Base-by-base conservation (phyloP, 805 yeast genomes). In the Kluyveromyces aestuarii region DNA sequence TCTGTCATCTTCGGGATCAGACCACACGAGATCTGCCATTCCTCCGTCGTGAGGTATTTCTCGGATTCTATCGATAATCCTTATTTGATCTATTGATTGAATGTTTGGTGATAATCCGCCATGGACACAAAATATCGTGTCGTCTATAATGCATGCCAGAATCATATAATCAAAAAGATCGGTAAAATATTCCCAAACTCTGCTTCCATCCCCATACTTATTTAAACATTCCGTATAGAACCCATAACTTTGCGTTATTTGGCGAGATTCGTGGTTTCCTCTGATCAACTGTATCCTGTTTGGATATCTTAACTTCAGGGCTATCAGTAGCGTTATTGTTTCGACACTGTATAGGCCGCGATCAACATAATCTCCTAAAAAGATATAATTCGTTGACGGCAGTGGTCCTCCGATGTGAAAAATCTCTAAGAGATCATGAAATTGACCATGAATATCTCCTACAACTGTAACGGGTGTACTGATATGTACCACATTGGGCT, bases 31-130 rank as follows among this genome's bases (percentile, higher is more conserved):
- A 65, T 93, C 99, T 1, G 99, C 99, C 97, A 93, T 93, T 14
- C 97, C 96, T 0, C 99, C 99, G 64, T 93, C 99, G 58, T 95
- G 99, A 0, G 99, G 99, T 11, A 95, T 88, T 64, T 93, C 99
- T 55, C 82, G 79, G 62, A 89, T 91, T 50, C 99, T 66, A 66
- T 93, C 99, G 8, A 95, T 82, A 14, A 93, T 81, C 53, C 85
- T 75, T 46, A 93, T 87, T 55, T 95, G 97, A 62, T 93, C 97
- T 19, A 93, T 76, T 8, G 93, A 86, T 61, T 91, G 98, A 43
- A 95, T 87, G 53, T 89, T 87, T 0, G 99, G 99, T 5, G 96
- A 87, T 6, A 93, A 69, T 0, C 99, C 99, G 5, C 99, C 99
- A 62, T 93, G 99, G 5, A 91, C 91, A 57, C 98, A 95, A 64